A percentile compares a stretch with the other conserved stretches of the same genome.
These are phyloP conservation scores for Skeletonema marinoi DNA, from an alignment of 108 stramenopile genomes.

Conservation along the genomic window DNA sequence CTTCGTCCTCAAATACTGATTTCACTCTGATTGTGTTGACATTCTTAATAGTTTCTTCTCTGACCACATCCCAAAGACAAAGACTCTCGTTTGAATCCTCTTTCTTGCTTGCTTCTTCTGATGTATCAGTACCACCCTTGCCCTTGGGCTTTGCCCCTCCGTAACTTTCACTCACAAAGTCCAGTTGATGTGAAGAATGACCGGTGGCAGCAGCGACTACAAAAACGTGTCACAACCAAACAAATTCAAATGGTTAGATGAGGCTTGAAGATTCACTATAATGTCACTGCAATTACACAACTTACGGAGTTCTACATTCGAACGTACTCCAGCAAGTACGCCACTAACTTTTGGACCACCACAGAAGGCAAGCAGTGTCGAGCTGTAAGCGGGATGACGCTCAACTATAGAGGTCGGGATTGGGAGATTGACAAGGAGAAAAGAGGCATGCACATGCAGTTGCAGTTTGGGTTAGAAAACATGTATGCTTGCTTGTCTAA, in stretches of 20 bases:
- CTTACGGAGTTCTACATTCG: background rate
- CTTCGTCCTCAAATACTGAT: background rate
- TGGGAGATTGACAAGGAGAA: background rate
- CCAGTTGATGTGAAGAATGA: no score
- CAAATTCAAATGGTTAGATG: background rate
- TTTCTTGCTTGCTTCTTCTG: background rate
- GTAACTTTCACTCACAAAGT: no score
- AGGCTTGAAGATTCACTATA: background rate
- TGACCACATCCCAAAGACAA: background rate
- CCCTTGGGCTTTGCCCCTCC: slow-evolving; percentile 3
- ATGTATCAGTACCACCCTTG: no score
- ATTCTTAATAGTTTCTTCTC: background rate
- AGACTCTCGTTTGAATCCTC: background rate
- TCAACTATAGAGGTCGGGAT: background rate
- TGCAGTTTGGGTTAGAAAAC: background rate
- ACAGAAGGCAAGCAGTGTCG: slow-evolving; percentile 48
- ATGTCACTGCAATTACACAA: background rate
- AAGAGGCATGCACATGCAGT: background rate
- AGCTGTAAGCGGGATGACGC: slow-evolving; percentile 8
- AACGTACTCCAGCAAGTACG: background rate
- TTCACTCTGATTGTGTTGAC: background rate
- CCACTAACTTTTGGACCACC: slow-evolving; percentile 31
- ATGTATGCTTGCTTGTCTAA: background rate
- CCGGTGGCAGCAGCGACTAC: no score
- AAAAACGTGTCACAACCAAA: slow-evolving; percentile 1